Evolutionary conservation across 495 filamentous ascomycete species (phyloP).

Genomic region (Penicillium pancosmium): DNA sequence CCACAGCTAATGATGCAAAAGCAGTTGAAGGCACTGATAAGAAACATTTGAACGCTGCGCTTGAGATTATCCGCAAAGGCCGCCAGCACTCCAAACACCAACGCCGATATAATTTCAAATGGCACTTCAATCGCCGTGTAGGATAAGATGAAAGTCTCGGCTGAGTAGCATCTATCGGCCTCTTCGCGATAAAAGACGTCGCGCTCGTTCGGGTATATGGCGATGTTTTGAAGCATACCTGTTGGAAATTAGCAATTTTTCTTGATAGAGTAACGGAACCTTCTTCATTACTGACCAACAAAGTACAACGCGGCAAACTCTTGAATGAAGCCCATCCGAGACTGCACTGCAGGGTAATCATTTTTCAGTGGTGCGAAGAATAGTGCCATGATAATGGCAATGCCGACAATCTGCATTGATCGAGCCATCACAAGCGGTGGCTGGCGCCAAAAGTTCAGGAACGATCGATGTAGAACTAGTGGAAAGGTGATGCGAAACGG

Average conservation of each 20-base stretch:
- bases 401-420: constrained; percentile 66
- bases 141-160: constrained; percentile 66
- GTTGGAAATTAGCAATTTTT: constrained; percentile 17
- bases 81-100: constrained; percentile 65
- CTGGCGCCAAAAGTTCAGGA: constrained; percentile 68
- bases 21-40: constrained; percentile 65
- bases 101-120: constrained; percentile 63
- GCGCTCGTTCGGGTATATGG: constrained; percentile 68
- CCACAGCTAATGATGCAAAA: constrained; percentile 75
- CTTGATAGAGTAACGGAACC: neutral
- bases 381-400: constrained; percentile 65
- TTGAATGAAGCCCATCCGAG: constrained; percentile 70
- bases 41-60: constrained; percentile 61
- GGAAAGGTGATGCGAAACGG: constrained; percentile 64
- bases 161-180: constrained; percentile 66
- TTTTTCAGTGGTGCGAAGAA: constrained; percentile 73
- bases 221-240: constrained; percentile 78
- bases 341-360: constrained; percentile 68
- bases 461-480: constrained; percentile 62
- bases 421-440: constrained; percentile 65
- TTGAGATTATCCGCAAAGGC: constrained; percentile 64
- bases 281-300: constrained; percentile 59
- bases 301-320: constrained; percentile 73
- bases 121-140: constrained; percentile 70
- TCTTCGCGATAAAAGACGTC: constrained; percentile 73